These are phyloP conservation scores for Akanthomyces muscarius DNA, from an alignment of 2,329 filamentous ascomycete genomes.

Conservation along the genomic window DNA sequence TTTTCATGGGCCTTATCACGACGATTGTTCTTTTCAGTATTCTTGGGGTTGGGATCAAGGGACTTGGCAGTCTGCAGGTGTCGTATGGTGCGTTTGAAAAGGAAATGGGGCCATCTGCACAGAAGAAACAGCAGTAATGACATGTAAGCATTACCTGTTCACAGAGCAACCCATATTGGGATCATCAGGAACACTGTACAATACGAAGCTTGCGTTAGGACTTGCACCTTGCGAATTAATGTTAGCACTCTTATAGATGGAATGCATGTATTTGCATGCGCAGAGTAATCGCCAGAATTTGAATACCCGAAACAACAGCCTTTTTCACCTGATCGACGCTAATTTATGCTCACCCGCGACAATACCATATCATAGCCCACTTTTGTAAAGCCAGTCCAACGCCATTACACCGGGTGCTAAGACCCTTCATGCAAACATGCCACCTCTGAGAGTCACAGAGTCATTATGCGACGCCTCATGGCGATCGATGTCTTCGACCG, in stretches of 20 bases:
- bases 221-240: neutral
- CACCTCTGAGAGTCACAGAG: neutral
- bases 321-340: neutral
- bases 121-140: slow-evolving; percentile 64
- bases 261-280: neutral
- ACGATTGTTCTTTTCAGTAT: slow-evolving; percentile 70
- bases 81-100: slow-evolving; percentile 95
- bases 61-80: slow-evolving; percentile 76
- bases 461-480: neutral
- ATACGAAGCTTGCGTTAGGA: neutral
- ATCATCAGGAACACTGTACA: neutral
- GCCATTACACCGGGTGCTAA: slow-evolving; percentile 3
- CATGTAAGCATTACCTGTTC: neutral
- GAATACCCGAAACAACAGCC: neutral
- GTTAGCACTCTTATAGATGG: neutral
- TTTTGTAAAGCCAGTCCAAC: slow-evolving; percentile 8
- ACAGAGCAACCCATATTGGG: neutral
- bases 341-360: neutral
- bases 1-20: slow-evolving; percentile 82
- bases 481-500: neutral
- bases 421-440: neutral
- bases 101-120: slow-evolving; percentile 83
- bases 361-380: neutral
- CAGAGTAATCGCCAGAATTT: neutral
- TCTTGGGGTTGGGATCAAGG: slow-evolving; percentile 71